Percentiles rank a stretch among this genome's conserved stretches.
Evolutionary conservation across 306 rosid genomes (phyloP).

Genomic region (Herpetospermum pedunculosum): DNA sequence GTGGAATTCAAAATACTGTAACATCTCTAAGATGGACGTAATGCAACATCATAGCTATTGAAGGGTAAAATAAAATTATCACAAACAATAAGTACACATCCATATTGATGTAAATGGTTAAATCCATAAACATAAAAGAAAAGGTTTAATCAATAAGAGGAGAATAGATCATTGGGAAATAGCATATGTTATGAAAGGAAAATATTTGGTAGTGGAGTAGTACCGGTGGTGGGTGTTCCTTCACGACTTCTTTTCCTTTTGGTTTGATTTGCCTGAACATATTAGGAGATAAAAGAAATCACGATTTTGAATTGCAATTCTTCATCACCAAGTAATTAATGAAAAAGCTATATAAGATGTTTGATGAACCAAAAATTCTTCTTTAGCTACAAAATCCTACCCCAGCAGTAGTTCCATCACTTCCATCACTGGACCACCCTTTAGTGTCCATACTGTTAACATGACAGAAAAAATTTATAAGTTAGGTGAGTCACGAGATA

Average conservation of each 20-base stretch:
- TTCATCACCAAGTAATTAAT: slow-evolving; percentile 6
- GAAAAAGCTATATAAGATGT: slow-evolving; percentile 7
- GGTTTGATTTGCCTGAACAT: slow-evolving; percentile 56
- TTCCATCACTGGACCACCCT: slow-evolving; percentile 76
- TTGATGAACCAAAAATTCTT: slow-evolving; percentile 5
- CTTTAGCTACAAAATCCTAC: slow-evolving; percentile 27
- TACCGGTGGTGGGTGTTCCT: slow-evolving; percentile 70
- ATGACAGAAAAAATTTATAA: slow-evolving; percentile 15
- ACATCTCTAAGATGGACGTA: neutral
- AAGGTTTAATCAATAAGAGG: neutral
- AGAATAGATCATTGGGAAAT: neutral
- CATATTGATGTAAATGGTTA: neutral
- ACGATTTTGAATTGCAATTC: neutral
- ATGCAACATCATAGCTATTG: neutral
- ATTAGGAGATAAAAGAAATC: slow-evolving; percentile 10
- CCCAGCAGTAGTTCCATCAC: slow-evolving; percentile 64
- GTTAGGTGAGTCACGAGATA: slow-evolving; percentile 16
- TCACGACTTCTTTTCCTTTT: slow-evolving; percentile 74
- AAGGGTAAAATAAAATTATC: neutral
- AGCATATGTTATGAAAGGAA: neutral
- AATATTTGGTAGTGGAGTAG: slow-evolving; percentile 10
- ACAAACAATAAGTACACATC: neutral
- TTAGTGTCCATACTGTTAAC: slow-evolving; percentile 55
- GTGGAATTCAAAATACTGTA: neutral
- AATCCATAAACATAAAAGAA: neutral